A percentile compares a stretch with the other conserved stretches of the same genome.
Evolutionary conservation across 208 protist species (phyloP).

Genomic region (Strigomonas galati): DNA sequence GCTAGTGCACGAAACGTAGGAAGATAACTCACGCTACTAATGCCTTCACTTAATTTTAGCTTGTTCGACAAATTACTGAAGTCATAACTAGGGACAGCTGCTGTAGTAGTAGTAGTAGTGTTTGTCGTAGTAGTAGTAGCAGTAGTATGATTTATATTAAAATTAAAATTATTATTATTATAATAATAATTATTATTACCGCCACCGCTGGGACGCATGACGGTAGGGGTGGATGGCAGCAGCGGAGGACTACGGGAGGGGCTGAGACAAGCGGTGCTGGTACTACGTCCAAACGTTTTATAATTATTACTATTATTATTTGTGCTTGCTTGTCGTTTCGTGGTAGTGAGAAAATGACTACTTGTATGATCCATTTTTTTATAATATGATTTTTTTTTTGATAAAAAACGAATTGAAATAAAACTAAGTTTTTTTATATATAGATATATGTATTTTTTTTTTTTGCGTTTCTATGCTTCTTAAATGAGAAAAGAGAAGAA

Average conservation of each 20-base stretch:
- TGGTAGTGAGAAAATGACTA: background rate
- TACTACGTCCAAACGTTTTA: background rate
- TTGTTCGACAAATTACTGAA: background rate
- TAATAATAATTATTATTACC: constrained; percentile 10
- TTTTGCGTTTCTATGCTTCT: background rate
- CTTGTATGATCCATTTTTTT: constrained; percentile 2
- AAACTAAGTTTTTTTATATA: constrained; percentile 7
- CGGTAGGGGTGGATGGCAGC: background rate
- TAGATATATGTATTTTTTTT: constrained; percentile 7
- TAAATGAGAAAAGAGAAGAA: background rate
- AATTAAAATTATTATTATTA: constrained; percentile 3
- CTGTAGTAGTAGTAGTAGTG: background rate
- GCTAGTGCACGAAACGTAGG: constrained; percentile 57
- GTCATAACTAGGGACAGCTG: background rate
- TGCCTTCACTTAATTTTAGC: constrained; percentile 12
- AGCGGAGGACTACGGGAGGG: too few species aligned
- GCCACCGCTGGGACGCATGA: background rate
- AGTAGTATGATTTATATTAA: background rate
- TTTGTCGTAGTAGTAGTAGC: background rate
- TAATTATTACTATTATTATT: constrained; percentile 1
- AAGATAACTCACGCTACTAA: constrained; percentile 68
- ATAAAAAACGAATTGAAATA: constrained; percentile 5
- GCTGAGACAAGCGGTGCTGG: background rate
- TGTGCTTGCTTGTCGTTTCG: background rate
- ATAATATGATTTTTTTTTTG: constrained; percentile 8